A percentile compares a stretch with the other conserved stretches of the same genome.
These are phyloP conservation scores for Rhododendron ferrugineum DNA, from an alignment of 148 eudicot genomes.

Conservation along the genomic window DNA sequence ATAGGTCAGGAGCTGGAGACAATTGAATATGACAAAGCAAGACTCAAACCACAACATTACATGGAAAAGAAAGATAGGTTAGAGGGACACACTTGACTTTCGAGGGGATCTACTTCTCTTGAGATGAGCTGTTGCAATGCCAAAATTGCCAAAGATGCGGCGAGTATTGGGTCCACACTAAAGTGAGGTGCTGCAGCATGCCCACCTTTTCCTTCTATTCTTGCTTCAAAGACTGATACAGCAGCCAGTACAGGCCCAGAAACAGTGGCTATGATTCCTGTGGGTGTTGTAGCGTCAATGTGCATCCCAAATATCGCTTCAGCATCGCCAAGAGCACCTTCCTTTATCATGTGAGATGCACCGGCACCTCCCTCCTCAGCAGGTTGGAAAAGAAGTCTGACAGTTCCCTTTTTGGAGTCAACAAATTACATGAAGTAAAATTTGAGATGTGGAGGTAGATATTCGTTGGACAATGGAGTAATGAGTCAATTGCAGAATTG, in stretches of 20 bases:
- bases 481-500: not conserved
- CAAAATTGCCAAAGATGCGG: conserved; percentile 56
- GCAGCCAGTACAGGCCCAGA: conserved; percentile 74
- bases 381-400: conserved; percentile 82
- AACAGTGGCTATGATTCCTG: conserved; percentile 52
- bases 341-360: conserved; percentile 76
- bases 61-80: not conserved
- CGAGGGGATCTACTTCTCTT: conserved; percentile 76
- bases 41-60: not conserved
- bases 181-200: conserved; percentile 74
- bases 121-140: conserved; percentile 71
- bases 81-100: conserved; percentile 45
- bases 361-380: conserved; percentile 97
- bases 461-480: conserved; percentile 3
- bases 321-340: conserved; percentile 88
- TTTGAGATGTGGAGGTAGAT: not conserved
- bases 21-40: not conserved
- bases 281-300: conserved; percentile 39
- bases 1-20: conserved; percentile 5
- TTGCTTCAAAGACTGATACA: conserved; percentile 53
- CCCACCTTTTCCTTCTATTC: conserved; percentile 71
- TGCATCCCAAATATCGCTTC: conserved; percentile 89
- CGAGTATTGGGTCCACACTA: conserved; percentile 52
- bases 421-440: not conserved
- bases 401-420: conserved; percentile 55